Percentiles rank a stretch among this genome's conserved stretches.
phyloP scores from a whole-genome alignment of 805 yeast species.

The Cyberlindnera saturnus region DNA sequence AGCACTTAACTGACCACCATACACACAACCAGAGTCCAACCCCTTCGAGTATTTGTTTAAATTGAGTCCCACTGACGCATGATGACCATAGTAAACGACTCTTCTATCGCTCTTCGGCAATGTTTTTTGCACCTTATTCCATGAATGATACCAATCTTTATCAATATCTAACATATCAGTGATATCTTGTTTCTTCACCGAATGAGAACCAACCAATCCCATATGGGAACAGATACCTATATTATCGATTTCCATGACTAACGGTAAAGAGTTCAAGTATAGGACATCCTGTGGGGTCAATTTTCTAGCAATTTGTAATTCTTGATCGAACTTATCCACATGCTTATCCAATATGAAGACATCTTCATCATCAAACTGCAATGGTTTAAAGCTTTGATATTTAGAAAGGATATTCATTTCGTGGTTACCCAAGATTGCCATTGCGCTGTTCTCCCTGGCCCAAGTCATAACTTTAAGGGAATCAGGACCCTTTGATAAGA shows the following conservation, averaged over 20 bases:
- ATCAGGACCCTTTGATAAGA: constrained; percentile 77
- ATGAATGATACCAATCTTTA: constrained; percentile 49
- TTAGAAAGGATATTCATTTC: constrained; percentile 65
- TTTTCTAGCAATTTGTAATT: constrained; percentile 11
- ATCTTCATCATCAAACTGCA: constrained; percentile 16
- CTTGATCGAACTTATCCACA: constrained; percentile 10
- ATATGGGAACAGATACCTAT: constrained; percentile 27
- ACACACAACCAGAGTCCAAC: constrained; percentile 75
- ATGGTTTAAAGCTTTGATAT: constrained; percentile 42
- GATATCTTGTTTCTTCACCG: constrained; percentile 42
- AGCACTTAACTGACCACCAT: constrained; percentile 66
- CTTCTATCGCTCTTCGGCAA: constrained; percentile 24
- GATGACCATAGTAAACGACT: constrained; percentile 80
- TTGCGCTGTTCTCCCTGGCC: constrained; percentile 51
- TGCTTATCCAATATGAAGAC: constrained; percentile 16
- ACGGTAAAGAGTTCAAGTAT: constrained; percentile 57
- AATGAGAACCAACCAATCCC: constrained; percentile 2
- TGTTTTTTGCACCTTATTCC: constrained; percentile 17
- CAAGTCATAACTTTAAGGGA: constrained; percentile 63
- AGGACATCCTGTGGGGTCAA: constrained; percentile 54
- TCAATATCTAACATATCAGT: constrained; percentile 61
- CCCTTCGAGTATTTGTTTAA: constrained; percentile 66
- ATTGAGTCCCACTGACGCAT: constrained; percentile 72
- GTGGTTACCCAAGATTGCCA: constrained; percentile 86
- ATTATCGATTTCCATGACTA: constrained; percentile 56